Evolutionary conservation across 352 stramenopile species (phyloP).

Genomic region (Globisporangium rhizosaccharum): DNA sequence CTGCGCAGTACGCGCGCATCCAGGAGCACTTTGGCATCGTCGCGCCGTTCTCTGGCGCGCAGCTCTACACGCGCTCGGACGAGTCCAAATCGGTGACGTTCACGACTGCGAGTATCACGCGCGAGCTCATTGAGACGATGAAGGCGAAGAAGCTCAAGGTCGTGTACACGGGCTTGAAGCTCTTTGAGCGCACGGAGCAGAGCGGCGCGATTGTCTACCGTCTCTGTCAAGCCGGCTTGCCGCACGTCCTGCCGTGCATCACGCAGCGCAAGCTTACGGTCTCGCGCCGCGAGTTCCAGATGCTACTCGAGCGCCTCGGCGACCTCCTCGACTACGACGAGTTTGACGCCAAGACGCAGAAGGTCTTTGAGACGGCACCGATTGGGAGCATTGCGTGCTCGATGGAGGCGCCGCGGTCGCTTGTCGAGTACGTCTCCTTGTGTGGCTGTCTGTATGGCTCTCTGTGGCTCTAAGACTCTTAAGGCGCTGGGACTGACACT

Average conservation of each 20-base stretch:
- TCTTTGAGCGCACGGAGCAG: conserved; percentile 89
- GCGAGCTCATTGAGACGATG: conserved; percentile 75
- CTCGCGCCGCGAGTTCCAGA: conserved; percentile 71
- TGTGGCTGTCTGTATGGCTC: background rate
- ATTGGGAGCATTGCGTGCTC: conserved; percentile 80
- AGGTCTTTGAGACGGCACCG: conserved; percentile 47
- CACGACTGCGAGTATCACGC: conserved; percentile 81
- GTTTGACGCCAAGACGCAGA: conserved; percentile 46
- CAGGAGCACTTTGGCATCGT: conserved; percentile 77
- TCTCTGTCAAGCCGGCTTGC: conserved; percentile 84
- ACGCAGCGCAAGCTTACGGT: conserved; percentile 59
- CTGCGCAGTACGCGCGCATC: conserved; percentile 51
- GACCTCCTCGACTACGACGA: conserved; percentile 83
- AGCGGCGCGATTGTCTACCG: conserved; percentile 75
- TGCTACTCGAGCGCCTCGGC: conserved; percentile 77
- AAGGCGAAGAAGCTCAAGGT: conserved; percentile 86
- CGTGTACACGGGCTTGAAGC: conserved; percentile 89
- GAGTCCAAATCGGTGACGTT: conserved; percentile 85
- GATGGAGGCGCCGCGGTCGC: conserved; percentile 55
- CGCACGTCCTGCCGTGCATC: conserved; percentile 83
- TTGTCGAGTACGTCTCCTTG: conserved; percentile 52
- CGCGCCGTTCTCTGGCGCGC: conserved; percentile 54
- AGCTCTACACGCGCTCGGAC: conserved; percentile 87
- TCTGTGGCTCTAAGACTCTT: background rate
- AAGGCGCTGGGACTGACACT: conserved; percentile 7